A percentile compares a stretch with the other conserved stretches of the same genome.
Evolutionary conservation across 805 yeast genomes (phyloP).

Genomic region (Wickerhamomyces silvicola): DNA sequence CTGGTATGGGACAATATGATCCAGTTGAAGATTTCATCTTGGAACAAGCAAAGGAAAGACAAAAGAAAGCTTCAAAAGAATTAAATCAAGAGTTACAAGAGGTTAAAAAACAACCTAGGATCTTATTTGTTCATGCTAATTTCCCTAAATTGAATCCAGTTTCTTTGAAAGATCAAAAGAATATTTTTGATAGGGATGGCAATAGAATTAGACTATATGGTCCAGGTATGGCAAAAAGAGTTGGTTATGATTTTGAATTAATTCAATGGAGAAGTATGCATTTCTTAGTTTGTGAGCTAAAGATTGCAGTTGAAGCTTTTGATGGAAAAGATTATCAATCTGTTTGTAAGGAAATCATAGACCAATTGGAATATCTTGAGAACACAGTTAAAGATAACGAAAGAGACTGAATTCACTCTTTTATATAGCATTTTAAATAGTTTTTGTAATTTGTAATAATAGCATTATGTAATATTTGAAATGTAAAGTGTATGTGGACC

Average conservation of each 20-base stretch:
- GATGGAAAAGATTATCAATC: conserved; percentile 32
- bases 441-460: no score
- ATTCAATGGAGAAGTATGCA: conserved; percentile 57
- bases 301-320: conserved; percentile 39
- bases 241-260: conserved; percentile 53
- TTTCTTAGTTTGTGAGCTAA: conserved; percentile 44
- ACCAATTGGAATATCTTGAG: conserved; percentile 38
- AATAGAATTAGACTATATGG: conserved; percentile 54
- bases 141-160: conserved; percentile 64
- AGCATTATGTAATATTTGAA: no score
- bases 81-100: conserved; percentile 12
- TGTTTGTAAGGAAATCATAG: conserved; percentile 44
- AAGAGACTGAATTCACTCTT: conserved; percentile 18
- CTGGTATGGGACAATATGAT: conserved; percentile 60
- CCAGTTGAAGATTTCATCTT: conserved; percentile 45
- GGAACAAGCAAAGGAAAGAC: conserved; percentile 19
- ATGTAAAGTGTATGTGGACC: no score
- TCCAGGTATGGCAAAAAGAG: conserved; percentile 41
- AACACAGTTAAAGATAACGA: conserved; percentile 32
- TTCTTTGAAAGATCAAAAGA: conserved; percentile 36
- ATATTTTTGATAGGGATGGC: conserved; percentile 36
- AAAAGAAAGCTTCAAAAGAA: conserved; percentile 9
- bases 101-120: conserved; percentile 21
- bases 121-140: conserved; percentile 58
- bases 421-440: no score